Percentiles rank a stretch among this genome's conserved stretches.
Conservation (phyloP, 2,329 filamentous ascomycete genomes). For the Cordyceps tenuipes region DNA sequence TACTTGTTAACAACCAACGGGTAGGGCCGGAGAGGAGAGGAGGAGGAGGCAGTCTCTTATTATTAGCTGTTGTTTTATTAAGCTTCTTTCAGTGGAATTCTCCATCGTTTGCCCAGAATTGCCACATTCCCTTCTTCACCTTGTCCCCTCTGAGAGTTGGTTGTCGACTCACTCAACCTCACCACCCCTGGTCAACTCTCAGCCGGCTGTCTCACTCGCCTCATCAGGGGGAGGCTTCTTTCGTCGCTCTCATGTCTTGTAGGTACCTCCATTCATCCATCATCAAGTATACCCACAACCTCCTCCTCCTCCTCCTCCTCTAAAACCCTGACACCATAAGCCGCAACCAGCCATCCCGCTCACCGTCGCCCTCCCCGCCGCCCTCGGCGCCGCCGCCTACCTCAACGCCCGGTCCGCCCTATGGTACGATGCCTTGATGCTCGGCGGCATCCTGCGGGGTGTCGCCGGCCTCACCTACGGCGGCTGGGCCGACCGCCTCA, state of each 20-base stretch:
- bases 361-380: constrained; percentile 49
- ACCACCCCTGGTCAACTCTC: not conserved
- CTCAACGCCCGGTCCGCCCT: constrained; percentile 63
- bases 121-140: not conserved
- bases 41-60: not conserved
- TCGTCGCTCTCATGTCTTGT: not conserved
- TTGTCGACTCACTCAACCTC: not conserved
- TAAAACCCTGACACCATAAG: not conserved
- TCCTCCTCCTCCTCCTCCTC: too few relatives aligned
- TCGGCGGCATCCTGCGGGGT: constrained; percentile 37
- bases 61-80: too few relatives aligned
- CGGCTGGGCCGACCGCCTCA: constrained; percentile 47
- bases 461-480: constrained; percentile 27
- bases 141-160: not conserved
- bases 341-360: constrained; percentile 37
- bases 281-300: too few relatives aligned
- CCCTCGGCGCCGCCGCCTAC: constrained; percentile 62
- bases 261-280: not conserved
- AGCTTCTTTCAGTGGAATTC: not conserved
- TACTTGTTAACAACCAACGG: not conserved
- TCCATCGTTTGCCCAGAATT: not conserved
- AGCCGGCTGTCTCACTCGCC: constrained; percentile 2
- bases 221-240: not conserved
- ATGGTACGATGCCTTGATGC: constrained; percentile 50
- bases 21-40: not conserved